Conservation (phyloP, 257 asterid genomes). For the Nicotiana knightiana region DNA sequence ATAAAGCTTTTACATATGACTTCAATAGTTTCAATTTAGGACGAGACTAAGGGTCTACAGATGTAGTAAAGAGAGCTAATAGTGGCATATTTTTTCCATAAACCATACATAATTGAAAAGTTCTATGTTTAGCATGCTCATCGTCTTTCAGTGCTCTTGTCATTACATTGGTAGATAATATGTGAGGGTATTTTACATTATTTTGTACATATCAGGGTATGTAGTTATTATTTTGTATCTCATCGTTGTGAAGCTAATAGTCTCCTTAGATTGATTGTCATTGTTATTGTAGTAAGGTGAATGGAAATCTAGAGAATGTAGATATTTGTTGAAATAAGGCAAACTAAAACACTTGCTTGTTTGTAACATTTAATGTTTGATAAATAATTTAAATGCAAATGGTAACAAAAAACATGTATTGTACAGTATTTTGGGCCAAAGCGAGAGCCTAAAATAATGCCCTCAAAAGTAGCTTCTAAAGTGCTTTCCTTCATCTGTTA, state of each 20-base stretch:
- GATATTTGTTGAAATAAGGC: not conserved
- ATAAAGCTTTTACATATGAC: too few species aligned
- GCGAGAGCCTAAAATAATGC: not conserved
- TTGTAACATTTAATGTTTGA: not conserved
- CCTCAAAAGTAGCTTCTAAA: not conserved
- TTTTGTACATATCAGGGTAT: conserved; percentile 3
- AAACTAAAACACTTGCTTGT: not conserved
- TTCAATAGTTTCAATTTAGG: too few species aligned
- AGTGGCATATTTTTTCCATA: not conserved
- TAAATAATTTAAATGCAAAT: not conserved
- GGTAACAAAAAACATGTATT: not conserved
- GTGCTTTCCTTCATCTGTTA: too few species aligned
- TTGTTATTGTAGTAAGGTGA: not conserved
- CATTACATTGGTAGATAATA: conserved; percentile 15
- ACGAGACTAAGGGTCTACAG: too few species aligned
- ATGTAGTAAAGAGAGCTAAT: too few species aligned
- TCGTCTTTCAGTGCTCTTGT: too few species aligned
- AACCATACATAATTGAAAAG: too few species aligned
- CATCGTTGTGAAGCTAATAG: not conserved
- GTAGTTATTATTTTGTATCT: not conserved
- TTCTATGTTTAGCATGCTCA: too few species aligned
- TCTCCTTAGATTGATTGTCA: not conserved
- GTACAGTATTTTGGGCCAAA: not conserved
- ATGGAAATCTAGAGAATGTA: not conserved
- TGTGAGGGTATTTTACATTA: conserved; percentile 21